A percentile compares a stretch with the other conserved stretches of the same genome.
Conservation (phyloP, 1,284 basidiomycete species). For the Hemileia vastatrix region DNA sequence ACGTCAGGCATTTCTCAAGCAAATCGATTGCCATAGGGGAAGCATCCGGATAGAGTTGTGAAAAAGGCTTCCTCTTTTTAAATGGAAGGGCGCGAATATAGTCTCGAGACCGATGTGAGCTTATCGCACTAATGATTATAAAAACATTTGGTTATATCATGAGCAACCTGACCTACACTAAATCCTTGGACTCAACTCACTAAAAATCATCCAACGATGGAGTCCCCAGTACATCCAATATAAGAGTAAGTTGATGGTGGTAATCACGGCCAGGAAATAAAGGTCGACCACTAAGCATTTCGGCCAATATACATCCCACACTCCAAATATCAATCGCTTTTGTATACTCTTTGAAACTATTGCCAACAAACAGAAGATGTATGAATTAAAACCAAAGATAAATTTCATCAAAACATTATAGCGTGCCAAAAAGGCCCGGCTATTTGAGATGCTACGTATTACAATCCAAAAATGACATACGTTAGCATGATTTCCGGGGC, state of each 20-base stretch:
- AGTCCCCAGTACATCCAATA: constrained; percentile 54
- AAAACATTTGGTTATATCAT: background rate
- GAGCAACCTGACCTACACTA: background rate
- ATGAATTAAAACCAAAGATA: background rate
- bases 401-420: too few relatives aligned
- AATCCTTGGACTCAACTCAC: background rate
- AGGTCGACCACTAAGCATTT: constrained; percentile 83
- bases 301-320: constrained; percentile 83
- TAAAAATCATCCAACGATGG: constrained; percentile 56
- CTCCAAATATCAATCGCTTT: constrained; percentile 58
- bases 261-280: constrained; percentile 74
- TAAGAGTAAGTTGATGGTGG: constrained; percentile 52
- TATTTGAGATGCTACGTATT: background rate
- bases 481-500: constrained; percentile 88
- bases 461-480: constrained; percentile 18
- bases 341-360: constrained; percentile 43
- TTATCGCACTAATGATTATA: constrained; percentile 49
- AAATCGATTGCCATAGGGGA: constrained; percentile 82
- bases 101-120: constrained; percentile 70
- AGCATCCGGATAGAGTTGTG: constrained; percentile 64
- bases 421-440: too few relatives aligned
- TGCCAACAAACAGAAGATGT: background rate
- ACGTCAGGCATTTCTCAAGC: constrained; percentile 63
- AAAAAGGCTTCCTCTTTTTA: constrained; percentile 70
- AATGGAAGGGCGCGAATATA: constrained; percentile 89